phyloP scores from a whole-genome alignment of 441 rosid genomes.

The Syzygium syzygioides region DNA sequence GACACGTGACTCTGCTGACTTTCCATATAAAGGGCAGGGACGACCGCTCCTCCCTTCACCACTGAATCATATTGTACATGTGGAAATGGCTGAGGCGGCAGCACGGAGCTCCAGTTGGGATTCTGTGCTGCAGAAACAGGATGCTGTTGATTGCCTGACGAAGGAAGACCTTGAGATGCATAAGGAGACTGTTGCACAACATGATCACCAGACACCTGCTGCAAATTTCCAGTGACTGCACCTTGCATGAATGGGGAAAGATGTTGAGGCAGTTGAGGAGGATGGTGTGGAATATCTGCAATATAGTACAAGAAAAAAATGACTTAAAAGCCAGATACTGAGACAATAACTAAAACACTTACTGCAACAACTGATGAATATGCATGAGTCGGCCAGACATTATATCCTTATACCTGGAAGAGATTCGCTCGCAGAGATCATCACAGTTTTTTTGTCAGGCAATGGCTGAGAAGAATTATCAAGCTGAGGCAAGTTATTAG shows the following conservation, averaged over 20 bases:
- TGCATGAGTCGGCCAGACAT: background rate
- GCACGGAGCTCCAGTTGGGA: constrained; percentile 25
- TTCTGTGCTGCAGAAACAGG: constrained; percentile 17
- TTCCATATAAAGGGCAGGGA: constrained; percentile 22
- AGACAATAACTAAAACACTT: background rate
- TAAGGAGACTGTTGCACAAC: constrained; percentile 8
- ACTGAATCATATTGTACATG: background rate
- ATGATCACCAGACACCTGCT: constrained; percentile 11
- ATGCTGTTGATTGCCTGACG: constrained; percentile 25
- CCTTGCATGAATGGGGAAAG: constrained; percentile 9
- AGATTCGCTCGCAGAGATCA: constrained; percentile 8
- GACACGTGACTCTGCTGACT: constrained; percentile 27
- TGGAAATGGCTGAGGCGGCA: constrained; percentile 12
- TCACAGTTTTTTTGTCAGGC: constrained; percentile 16
- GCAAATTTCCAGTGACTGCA: constrained; percentile 6
- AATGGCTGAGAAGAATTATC: constrained; percentile 29
- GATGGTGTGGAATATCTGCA: constrained; percentile 12
- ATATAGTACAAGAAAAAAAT: background rate
- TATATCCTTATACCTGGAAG: constrained; percentile 5
- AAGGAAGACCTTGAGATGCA: constrained; percentile 26
- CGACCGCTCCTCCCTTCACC: constrained; percentile 4
- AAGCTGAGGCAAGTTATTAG: constrained; percentile 14
- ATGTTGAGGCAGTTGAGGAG: constrained; percentile 11
- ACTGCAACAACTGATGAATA: background rate
- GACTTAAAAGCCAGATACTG: background rate